Conservation (phyloP, 345 rosid genomes). For the Citrus hindsii region DNA sequence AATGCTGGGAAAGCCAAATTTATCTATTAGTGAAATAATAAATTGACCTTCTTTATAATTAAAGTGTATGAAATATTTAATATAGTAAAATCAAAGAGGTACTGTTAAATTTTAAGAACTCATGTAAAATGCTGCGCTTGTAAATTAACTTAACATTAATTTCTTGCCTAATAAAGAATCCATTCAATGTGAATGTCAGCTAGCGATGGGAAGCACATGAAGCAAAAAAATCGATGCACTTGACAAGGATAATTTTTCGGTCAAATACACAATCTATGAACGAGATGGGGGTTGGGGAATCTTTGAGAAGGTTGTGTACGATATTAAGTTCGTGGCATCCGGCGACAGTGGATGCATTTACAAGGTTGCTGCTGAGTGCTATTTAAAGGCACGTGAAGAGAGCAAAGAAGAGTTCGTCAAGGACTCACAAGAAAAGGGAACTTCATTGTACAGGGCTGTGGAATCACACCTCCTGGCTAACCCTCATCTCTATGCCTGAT, state of each 20-base stretch:
- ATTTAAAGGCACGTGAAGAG: not conserved
- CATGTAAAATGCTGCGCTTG: no score
- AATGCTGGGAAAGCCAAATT: no score
- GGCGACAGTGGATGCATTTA: not conserved
- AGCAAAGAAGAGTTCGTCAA: slow-evolving; percentile 11
- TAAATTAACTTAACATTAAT: not conserved
- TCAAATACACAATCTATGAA: not conserved
- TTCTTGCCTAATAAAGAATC: not conserved
- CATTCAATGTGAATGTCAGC: not conserved
- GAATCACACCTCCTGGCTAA: not conserved
- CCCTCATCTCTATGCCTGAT: slow-evolving; percentile 5
- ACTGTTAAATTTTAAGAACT: no score
- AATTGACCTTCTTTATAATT: no score
- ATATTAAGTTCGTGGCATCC: not conserved
- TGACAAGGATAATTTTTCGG: not conserved
- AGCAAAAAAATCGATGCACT: not conserved
- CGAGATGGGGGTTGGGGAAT: not conserved
- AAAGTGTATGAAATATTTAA: no score
- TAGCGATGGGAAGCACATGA: not conserved
- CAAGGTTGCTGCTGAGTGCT: not conserved
- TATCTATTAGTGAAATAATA: no score
- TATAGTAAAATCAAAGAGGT: no score
- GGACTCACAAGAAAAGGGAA: slow-evolving; percentile 5
- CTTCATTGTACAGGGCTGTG: slow-evolving; percentile 27
- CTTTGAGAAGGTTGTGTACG: not conserved